These are phyloP conservation scores for Fomitopsis schrenkii DNA, from an alignment of 1,284 basidiomycete species.

Conservation along the genomic window DNA sequence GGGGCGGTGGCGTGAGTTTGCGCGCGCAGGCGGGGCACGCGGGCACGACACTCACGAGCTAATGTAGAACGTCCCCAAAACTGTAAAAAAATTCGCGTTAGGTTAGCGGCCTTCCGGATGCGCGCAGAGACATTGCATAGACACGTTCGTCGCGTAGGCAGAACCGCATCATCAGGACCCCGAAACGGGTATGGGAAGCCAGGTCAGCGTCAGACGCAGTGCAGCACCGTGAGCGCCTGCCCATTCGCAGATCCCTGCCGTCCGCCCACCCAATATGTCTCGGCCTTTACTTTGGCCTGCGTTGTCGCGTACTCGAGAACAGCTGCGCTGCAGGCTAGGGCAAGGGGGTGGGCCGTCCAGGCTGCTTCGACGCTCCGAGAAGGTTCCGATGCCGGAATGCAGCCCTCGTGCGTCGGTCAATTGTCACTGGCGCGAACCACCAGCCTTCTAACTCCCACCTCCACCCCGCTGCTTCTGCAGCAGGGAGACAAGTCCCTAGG, in stretches of 20 bases:
- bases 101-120: background rate
- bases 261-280: background rate
- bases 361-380: background rate
- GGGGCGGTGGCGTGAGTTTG: background rate
- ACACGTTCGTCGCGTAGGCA: conserved; percentile 19
- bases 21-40: background rate
- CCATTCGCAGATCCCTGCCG: background rate
- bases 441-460: background rate
- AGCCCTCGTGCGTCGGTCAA: background rate
- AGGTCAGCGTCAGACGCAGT: background rate
- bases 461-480: background rate
- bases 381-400: background rate
- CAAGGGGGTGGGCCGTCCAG: background rate
- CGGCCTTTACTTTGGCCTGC: background rate
- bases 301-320: background rate
- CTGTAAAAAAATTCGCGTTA: conserved; percentile 25
- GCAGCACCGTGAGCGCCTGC: background rate
- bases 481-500: background rate
- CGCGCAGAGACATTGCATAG: background rate
- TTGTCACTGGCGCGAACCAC: background rate
- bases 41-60: conserved; percentile 64
- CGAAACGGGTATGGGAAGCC: background rate
- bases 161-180: background rate
- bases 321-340: background rate
- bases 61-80: conserved; percentile 89